phyloP scores from a whole-genome alignment of 164 flowering plant species.

The Buxus sempervirens region DNA sequence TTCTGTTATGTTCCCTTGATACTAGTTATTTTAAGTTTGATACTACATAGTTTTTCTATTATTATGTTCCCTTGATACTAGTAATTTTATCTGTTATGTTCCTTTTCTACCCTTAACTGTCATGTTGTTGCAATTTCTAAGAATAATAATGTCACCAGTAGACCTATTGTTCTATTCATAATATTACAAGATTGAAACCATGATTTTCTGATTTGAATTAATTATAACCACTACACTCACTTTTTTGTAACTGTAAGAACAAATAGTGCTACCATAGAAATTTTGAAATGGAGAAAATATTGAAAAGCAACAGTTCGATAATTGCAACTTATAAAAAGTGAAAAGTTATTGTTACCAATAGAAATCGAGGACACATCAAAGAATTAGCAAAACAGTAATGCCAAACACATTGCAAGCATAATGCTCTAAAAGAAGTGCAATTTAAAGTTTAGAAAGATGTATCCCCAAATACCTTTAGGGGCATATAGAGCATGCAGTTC shows the following conservation, averaged over 20 bases:
- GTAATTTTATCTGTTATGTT: no score
- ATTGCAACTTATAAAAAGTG: neutral
- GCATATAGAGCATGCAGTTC: slow-evolving; percentile 42
- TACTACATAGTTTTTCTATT: no score
- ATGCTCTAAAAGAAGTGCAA: neutral
- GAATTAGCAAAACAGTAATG: neutral
- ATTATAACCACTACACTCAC: neutral
- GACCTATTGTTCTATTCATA: no score
- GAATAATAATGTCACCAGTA: neutral
- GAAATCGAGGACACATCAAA: neutral
- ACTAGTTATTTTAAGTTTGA: neutral
- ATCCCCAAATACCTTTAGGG: slow-evolving; percentile 45
- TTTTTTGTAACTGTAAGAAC: neutral
- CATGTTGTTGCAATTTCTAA: neutral
- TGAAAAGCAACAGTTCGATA: neutral
- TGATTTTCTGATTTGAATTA: no score
- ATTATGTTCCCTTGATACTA: no score
- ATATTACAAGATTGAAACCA: neutral
- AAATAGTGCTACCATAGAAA: neutral
- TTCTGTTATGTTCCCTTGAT: no score
- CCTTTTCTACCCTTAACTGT: no score
- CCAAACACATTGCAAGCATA: neutral
- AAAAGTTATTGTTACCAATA: neutral
- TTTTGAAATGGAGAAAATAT: neutral
- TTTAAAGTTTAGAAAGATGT: neutral